Conservation (phyloP, 2,329 filamentous ascomycete genomes). For the Zasmidium citrigriseum region DNA sequence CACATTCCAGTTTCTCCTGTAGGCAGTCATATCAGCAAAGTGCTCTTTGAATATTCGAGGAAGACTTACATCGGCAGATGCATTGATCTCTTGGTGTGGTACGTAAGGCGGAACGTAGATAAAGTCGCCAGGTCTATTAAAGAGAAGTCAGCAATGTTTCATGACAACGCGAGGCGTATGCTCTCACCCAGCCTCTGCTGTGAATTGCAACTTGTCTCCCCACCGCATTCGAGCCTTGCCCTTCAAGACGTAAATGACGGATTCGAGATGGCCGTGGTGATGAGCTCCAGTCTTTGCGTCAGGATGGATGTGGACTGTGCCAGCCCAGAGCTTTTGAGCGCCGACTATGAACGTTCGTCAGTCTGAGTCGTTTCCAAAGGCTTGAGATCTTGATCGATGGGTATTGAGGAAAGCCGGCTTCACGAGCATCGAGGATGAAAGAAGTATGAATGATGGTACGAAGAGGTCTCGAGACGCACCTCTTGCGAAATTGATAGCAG, state of each 20-base stretch:
- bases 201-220: constrained; percentile 48
- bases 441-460: too few species aligned
- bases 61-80: constrained; percentile 39
- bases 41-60: too few species aligned
- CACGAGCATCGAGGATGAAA: too few species aligned
- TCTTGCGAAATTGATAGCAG: constrained; percentile 48
- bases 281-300: constrained; percentile 49
- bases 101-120: constrained; percentile 47
- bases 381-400: background rate
- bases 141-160: constrained; percentile 17
- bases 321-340: constrained; percentile 49
- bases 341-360: constrained; percentile 30
- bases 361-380: background rate
- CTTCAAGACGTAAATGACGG: constrained; percentile 49
- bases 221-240: constrained; percentile 49
- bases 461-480: background rate
- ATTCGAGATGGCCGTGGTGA: constrained; percentile 49
- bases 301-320: constrained; percentile 46
- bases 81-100: constrained; percentile 51
- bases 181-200: constrained; percentile 26
- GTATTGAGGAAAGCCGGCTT: too few species aligned
- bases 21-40: too few species aligned
- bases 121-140: constrained; percentile 49
- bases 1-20: constrained; percentile 48
- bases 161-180: too few species aligned